These are phyloP conservation scores for Pyrus communis DNA, from an alignment of 306 rosid species.

Conservation along the genomic window DNA sequence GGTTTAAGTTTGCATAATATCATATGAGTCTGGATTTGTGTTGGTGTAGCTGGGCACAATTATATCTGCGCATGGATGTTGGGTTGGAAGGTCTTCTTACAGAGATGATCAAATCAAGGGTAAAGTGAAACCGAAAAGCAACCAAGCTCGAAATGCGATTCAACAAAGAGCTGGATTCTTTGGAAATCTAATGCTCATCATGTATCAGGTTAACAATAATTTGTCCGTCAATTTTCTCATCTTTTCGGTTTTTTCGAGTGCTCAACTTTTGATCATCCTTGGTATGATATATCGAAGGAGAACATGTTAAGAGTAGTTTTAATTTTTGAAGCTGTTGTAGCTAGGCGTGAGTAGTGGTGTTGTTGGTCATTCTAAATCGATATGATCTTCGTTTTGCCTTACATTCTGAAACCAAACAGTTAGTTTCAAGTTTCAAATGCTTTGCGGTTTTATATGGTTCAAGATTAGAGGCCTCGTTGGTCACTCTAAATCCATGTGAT, in stretches of 20 bases:
- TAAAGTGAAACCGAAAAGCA: conserved; percentile 23
- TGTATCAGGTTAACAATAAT: conserved; percentile 35
- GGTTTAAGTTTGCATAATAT: not conserved
- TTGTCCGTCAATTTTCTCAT: not conserved
- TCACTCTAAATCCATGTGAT: too few relatives aligned
- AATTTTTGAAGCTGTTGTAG: too few relatives aligned
- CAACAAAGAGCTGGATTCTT: conserved; percentile 41
- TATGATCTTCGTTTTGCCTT: too few relatives aligned
- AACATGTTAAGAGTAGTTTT: not conserved
- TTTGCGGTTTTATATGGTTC: not conserved
- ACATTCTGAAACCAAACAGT: not conserved
- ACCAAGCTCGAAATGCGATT: conserved; percentile 32
- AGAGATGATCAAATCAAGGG: conserved; percentile 24
- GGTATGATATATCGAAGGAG: not conserved
- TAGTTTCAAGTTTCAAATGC: not conserved
- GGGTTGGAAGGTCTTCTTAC: conserved; percentile 22
- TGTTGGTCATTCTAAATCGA: not conserved
- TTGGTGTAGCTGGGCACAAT: conserved; percentile 44
- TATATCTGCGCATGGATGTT: conserved; percentile 59
- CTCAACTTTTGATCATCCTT: not conserved
- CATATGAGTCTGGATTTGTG: too few relatives aligned
- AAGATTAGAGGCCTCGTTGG: not conserved
- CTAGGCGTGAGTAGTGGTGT: too few relatives aligned
- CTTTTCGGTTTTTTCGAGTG: not conserved
- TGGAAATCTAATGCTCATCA: conserved; percentile 53